Percentiles rank a stretch among this genome's conserved stretches.
These are phyloP conservation scores for Acacia confusa DNA, from an alignment of 306 rosid genomes.

Conservation along the genomic window DNA sequence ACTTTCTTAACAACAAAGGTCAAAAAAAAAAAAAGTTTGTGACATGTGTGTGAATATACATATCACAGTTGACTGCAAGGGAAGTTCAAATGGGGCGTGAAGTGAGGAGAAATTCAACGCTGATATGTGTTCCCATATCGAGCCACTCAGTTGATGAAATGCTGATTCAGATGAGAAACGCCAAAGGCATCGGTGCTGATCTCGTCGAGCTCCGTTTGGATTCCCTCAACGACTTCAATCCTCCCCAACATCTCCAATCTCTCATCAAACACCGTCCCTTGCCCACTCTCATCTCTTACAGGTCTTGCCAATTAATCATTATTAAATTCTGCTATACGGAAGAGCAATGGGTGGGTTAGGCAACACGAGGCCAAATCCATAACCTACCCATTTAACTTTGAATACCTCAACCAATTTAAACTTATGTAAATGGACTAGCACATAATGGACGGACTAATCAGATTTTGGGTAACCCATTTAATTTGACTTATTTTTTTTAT, in stretches of 20 bases:
- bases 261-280: constrained; percentile 41
- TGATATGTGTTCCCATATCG: constrained; percentile 51
- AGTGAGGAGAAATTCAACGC: constrained; percentile 44
- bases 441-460: too few relatives aligned
- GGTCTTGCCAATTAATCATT: constrained; percentile 29
- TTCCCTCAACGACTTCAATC: constrained; percentile 47
- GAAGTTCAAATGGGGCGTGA: constrained; percentile 26
- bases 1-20: too few relatives aligned
- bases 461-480: too few relatives aligned
- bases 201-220: constrained; percentile 57
- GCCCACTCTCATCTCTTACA: constrained; percentile 53
- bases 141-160: constrained; percentile 46
- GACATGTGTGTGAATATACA: neutral
- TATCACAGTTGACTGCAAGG: constrained; percentile 28
- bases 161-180: constrained; percentile 45
- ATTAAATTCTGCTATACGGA: too few relatives aligned
- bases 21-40: too few relatives aligned
- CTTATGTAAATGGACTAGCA: too few relatives aligned
- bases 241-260: constrained; percentile 39
- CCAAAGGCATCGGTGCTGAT: constrained; percentile 53
- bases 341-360: too few relatives aligned
- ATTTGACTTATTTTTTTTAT: too few relatives aligned
- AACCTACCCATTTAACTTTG: too few relatives aligned
- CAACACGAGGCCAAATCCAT: too few relatives aligned
- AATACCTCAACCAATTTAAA: too few relatives aligned